phyloP scores from a whole-genome alignment of 2,329 filamentous ascomycete genomes.

The Calonectria honghensis region DNA sequence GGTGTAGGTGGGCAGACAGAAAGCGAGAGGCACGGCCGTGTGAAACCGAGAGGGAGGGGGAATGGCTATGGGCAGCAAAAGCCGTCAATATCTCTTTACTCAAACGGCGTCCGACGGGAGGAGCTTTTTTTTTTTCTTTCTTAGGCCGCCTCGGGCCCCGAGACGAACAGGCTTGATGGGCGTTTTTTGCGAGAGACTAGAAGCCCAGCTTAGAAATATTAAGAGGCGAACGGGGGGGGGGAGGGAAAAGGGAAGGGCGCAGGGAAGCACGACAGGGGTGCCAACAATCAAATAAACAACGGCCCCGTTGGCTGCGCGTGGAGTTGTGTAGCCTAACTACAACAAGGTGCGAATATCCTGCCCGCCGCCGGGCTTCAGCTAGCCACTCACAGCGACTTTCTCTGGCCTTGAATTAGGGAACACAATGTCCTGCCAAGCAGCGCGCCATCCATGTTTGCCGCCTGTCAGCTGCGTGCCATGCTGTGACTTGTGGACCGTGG shows the following conservation, averaged over 20 bases:
- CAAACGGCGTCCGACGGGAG: neutral
- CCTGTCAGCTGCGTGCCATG: constrained; percentile 20
- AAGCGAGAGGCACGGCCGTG: neutral
- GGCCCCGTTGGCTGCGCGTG: constrained; percentile 7
- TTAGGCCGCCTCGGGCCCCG: constrained; percentile 9
- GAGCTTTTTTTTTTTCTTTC: neutral
- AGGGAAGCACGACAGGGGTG: constrained; percentile 15
- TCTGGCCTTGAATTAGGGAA: neutral
- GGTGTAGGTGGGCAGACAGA: constrained; percentile 2
- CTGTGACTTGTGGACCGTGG: constrained; percentile 8
- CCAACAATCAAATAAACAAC: constrained; percentile 14
- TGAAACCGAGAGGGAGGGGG: neutral
- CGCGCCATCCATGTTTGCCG: constrained; percentile 16
- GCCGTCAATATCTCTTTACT: constrained; percentile 8
- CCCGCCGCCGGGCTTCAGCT: neutral
- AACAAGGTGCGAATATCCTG: constrained; percentile 27
- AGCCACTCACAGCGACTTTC: constrained; percentile 1
- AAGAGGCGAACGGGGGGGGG: constrained; percentile 20
- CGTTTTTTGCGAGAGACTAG: constrained; percentile 9
- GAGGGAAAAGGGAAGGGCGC: neutral
- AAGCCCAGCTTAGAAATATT: constrained; percentile 25
- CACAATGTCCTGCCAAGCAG: neutral
- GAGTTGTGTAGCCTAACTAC: constrained; percentile 18
- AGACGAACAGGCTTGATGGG: constrained; percentile 15
- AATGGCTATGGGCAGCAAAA: constrained; percentile 2